Conservation (phyloP, 495 filamentous ascomycete genomes). For the Cairneyella variabilis region DNA sequence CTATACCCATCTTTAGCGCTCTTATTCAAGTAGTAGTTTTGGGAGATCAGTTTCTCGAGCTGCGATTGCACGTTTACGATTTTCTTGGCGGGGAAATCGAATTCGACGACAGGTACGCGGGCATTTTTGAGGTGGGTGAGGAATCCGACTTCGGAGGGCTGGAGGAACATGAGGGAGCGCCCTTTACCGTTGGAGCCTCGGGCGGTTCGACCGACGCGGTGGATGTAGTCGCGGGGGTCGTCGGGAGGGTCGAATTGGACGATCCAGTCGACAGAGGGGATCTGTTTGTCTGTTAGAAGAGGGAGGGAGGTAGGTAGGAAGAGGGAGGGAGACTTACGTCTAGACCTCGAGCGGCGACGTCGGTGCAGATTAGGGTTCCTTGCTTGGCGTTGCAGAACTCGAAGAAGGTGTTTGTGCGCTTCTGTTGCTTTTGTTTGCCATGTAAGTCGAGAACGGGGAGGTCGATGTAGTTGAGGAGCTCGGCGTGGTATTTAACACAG, state of each 20-base stretch:
- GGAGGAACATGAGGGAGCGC: conserved; percentile 59
- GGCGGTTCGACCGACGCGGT: conserved; percentile 93
- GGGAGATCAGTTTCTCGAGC: conserved; percentile 85
- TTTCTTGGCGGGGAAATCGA: conserved; percentile 89
- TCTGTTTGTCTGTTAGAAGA: conserved; percentile 39
- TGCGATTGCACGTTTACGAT: conserved; percentile 93
- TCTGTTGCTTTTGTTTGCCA: conserved; percentile 96
- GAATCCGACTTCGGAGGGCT: conserved; percentile 90
- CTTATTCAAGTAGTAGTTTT: conserved; percentile 97
- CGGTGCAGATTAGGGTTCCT: conserved; percentile 91
- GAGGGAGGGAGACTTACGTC: conserved; percentile 55
- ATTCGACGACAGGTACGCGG: conserved; percentile 89
- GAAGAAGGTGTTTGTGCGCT: conserved; percentile 96
- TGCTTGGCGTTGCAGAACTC: conserved; percentile 94
- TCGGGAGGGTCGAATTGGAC: conserved; percentile 94
- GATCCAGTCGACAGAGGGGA: conserved; percentile 92
- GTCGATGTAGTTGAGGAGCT: conserved; percentile 95
- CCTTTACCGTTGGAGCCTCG: conserved; percentile 65
- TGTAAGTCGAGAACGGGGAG: conserved; percentile 84
- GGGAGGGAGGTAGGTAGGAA: conserved; percentile 9
- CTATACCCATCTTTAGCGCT: conserved; percentile 64
- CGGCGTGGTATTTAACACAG: conserved; percentile 90
- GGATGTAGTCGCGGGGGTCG: conserved; percentile 90
- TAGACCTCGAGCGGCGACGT: conserved; percentile 89
- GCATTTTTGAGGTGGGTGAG: conserved; percentile 88